These are phyloP conservation scores for Paxillus ammoniavirescens DNA, from an alignment of 768 basidiomycete species.

Conservation along the genomic window DNA sequence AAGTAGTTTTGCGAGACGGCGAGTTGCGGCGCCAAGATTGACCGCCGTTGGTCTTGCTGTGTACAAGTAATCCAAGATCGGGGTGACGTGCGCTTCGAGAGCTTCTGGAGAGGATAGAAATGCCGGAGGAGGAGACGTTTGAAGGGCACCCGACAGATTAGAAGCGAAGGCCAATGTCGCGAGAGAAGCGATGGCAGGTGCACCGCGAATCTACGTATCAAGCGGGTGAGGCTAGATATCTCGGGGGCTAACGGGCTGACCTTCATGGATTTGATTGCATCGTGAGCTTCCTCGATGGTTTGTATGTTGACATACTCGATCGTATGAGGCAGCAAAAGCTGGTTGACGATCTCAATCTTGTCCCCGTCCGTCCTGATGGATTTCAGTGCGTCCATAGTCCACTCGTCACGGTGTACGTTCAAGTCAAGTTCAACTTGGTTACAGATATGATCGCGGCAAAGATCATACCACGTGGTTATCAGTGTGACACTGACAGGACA, in stretches of 20 bases:
- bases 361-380: conserved; percentile 46
- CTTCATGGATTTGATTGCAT: conserved; percentile 97
- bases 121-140: conserved; percentile 44
- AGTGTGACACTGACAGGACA: neutral
- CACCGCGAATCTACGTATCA: conserved; percentile 71
- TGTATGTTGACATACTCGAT: conserved; percentile 65
- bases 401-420: too few species aligned
- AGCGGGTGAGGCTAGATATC: neutral
- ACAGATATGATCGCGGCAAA: too few species aligned
- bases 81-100: conserved; percentile 54
- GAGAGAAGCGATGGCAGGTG: conserved; percentile 92
- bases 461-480: too few species aligned
- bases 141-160: conserved; percentile 55
- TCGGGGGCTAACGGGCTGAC: conserved; percentile 35
- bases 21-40: conserved; percentile 86
- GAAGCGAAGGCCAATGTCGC: conserved; percentile 78
- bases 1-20: conserved; percentile 61
- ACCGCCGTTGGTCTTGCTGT: conserved; percentile 96
- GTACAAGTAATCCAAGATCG: conserved; percentile 68
- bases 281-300: conserved; percentile 81
- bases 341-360: conserved; percentile 84
- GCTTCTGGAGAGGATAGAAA: conserved; percentile 53
- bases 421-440: too few species aligned
- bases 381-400: conserved; percentile 24
- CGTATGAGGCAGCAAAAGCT: conserved; percentile 79